Percentiles rank a stretch among this genome's conserved stretches.
Evolutionary conservation across 805 yeast genomes (phyloP).

Genomic region (Wickerhamiella occidentalis): DNA sequence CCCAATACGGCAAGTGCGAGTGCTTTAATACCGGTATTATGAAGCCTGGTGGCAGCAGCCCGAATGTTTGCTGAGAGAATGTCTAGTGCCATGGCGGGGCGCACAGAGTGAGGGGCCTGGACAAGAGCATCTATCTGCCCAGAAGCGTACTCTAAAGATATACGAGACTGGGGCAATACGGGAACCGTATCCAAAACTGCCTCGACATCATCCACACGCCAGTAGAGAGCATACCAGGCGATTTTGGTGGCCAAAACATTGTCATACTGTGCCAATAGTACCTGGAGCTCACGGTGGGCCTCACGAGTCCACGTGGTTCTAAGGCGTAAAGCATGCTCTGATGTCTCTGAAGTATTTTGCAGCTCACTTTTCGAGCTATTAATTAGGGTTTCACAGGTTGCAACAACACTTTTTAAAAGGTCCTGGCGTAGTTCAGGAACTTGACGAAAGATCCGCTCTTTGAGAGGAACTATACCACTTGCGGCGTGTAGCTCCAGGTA

Average conservation of each 20-base stretch:
- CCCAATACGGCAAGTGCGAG: slow-evolving; percentile 24
- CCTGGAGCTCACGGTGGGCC: slow-evolving; percentile 32
- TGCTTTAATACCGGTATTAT: slow-evolving; percentile 23
- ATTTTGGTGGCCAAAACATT: slow-evolving; percentile 15
- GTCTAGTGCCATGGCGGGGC: slow-evolving; percentile 3
- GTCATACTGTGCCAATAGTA: slow-evolving; percentile 23
- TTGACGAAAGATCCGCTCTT: slow-evolving; percentile 17
- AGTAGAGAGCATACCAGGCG: slow-evolving; percentile 31
- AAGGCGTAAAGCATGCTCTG: slow-evolving; percentile 15
- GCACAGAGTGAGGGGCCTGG: slow-evolving; percentile 8
- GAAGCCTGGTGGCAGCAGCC: slow-evolving; percentile 19
- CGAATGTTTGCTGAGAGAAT: slow-evolving; percentile 1
- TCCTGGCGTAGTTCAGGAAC: slow-evolving; percentile 13
- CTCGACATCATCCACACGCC: slow-evolving; percentile 29
- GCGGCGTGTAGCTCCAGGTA: slow-evolving; percentile 18
- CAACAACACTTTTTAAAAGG: slow-evolving; percentile 21
- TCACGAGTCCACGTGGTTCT: slow-evolving; percentile 26
- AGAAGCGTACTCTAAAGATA: slow-evolving; percentile 23
- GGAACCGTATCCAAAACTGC: slow-evolving; percentile 16
- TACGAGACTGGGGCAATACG: slow-evolving; percentile 25
- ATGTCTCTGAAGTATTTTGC: slow-evolving; percentile 13
- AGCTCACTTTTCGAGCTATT: slow-evolving; percentile 13
- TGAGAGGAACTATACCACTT: slow-evolving; percentile 21
- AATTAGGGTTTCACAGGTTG: slow-evolving; percentile 24
- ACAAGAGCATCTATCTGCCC: slow-evolving; percentile 24